Evolutionary conservation across 805 yeast genomes (phyloP), one percentile per base, ranked within the genome.

Genomic region (Candida koratica): DNA sequence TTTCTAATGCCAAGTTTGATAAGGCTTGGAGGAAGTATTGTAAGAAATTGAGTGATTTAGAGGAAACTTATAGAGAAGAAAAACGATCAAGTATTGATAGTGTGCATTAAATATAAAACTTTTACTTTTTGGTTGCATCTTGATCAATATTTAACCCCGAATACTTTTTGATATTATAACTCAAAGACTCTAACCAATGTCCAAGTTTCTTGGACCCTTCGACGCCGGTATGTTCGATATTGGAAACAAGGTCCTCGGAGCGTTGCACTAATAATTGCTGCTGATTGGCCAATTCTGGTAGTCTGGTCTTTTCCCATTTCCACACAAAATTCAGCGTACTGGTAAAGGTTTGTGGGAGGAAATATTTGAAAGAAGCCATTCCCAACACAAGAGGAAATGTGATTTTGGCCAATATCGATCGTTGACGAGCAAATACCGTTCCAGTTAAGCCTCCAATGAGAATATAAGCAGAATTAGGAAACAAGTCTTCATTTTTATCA

Each of bases 81-180:
- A 53, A 44, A 34, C 34, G 63, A 17, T 43, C 41, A 17, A 53
- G 51, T 22, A 53, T 58, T 2, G 63, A 57, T 11, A 42, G 34
- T 18, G 32, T 29, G 9, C 32, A 29, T 15, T 29, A 29, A 17
- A n/a, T n/a, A n/a, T 20, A 20, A 20, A 20, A 20, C 23, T 10
- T 20, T 26, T 62, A 72, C 53, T 72, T 75, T 19, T 78, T 70
- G 27, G 68, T 52, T 13, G 77, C 82, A 24, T 73, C 78, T 40
- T 75, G 82, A 40, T 76, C 82, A 18, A 82, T 55, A 49, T 79
- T 77, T 56, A 84, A 65, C 4, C 90, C 90, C n/a, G 89, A 80
- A 45, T 68, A 57, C 11, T 69, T 69, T 24, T 74, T 75, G 38
- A 81, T 50, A 7, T 65, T 51, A 46, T 59, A 61, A 42, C 72